Evolutionary conservation across 2,329 filamentous ascomycete species (phyloP).

Genomic region (Calcarisporium arbuscula): DNA sequence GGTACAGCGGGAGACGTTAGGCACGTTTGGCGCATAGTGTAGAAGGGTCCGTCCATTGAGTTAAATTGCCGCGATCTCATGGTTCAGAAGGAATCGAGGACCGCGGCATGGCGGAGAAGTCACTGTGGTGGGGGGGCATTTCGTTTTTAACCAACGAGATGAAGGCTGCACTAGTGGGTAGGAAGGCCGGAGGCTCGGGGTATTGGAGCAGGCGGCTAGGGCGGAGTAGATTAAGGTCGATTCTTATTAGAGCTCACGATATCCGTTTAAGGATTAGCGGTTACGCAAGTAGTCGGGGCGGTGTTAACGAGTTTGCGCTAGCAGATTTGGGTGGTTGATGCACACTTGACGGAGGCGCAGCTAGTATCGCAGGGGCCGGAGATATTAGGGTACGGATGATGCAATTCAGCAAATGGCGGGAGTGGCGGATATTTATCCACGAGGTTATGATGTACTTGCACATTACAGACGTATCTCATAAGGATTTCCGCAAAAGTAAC

Average conservation of each 20-base stretch:
- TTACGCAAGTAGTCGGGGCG: slow-evolving; percentile 1
- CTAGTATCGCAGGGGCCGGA: slow-evolving; percentile 3
- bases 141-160: slow-evolving; percentile 6
- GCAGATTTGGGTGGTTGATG: slow-evolving; percentile 8
- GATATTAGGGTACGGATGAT: slow-evolving; percentile 3
- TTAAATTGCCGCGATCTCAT: slow-evolving; percentile 1
- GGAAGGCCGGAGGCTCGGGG: slow-evolving; percentile 1
- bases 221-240: background rate
- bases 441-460: slow-evolving; percentile 12
- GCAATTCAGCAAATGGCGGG: slow-evolving; percentile 10
- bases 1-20: slow-evolving; percentile 2
- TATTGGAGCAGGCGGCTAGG: slow-evolving; percentile 1
- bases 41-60: background rate
- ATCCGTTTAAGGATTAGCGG: background rate
- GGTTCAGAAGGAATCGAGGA: slow-evolving; percentile 2
- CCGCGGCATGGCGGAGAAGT: slow-evolving; percentile 6
- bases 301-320: slow-evolving; percentile 6
- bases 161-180: slow-evolving; percentile 1
- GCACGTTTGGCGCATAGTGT: slow-evolving; percentile 2
- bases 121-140: background rate
- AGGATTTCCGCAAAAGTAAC: slow-evolving; percentile 14
- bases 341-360: slow-evolving; percentile 6
- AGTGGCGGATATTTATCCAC: slow-evolving; percentile 7
- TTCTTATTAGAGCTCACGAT: background rate
- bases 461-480: slow-evolving; percentile 16